phyloP scores from a whole-genome alignment of 768 basidiomycete genomes.

The Suillus spraguei region DNA sequence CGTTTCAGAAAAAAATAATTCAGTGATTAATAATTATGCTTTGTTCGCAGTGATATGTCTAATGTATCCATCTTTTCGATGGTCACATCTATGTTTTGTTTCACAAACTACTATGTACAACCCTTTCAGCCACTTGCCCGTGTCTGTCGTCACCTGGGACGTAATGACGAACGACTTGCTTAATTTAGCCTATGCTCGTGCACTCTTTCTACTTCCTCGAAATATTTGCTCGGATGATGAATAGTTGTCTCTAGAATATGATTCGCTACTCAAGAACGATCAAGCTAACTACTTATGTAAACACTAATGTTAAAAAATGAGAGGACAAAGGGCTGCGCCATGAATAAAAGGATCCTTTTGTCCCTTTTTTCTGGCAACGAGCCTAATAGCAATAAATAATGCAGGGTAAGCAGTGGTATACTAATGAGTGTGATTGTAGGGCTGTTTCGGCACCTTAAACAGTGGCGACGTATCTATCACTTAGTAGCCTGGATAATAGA shows the following conservation, averaged over 20 bases:
- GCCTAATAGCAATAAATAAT: not conserved
- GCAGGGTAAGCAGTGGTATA: not conserved
- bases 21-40: no score
- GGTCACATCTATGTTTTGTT: not conserved
- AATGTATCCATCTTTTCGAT: not conserved
- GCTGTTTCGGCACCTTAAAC: not conserved
- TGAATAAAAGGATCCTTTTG: not conserved
- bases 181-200: not conserved
- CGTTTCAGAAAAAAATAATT: not conserved
- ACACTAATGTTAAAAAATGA: not conserved
- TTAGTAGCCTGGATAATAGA: conserved; percentile 40
- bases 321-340: not conserved
- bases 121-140: not conserved
- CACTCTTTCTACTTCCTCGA: not conserved
- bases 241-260: not conserved
- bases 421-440: not conserved
- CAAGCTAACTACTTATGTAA: not conserved
- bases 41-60: not conserved
- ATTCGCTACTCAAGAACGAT: not conserved
- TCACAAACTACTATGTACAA: not conserved
- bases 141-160: not conserved
- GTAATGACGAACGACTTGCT: not conserved
- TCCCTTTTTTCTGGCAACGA: not conserved
- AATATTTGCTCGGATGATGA: not conserved
- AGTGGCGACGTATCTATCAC: not conserved